Evolutionary conservation across 1,139 yeast genomes (phyloP), one percentile per base, ranked within the genome.

Genomic region (Taiozyma sp.): DNA sequence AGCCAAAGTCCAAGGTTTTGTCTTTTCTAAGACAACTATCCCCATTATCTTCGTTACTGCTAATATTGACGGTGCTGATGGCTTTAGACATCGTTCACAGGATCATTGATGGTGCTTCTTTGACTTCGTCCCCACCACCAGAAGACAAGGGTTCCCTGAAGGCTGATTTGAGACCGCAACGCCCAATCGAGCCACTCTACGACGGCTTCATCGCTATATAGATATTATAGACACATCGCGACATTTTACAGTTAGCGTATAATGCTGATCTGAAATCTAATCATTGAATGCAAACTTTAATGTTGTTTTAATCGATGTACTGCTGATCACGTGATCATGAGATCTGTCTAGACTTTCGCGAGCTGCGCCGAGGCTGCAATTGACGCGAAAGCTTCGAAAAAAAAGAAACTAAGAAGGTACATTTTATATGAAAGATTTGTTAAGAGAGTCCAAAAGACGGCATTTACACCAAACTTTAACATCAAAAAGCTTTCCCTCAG

Each of bases 1-100:
- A 19, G 14, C 22, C 28, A 21, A 40, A 40, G 10, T 13, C 21
- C 21, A 24, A 40, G 30, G 24, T 22, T 26, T 22, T 22, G 3
- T 37, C 43, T 4, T 30, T 32, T 19, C 16, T 46, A 26, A 42
- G 45, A 6, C 16, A 19, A 14, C 40, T 46, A 6, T 34, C 45
- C 0, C 46, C 46, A 16, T 8, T 47, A 3, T 47, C 49, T 9
- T 3, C 8, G 6, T 11, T 41, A 9, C 24, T 46, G 2, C 44
- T 46, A 2, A 35, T 46, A 28, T 19, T 46, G 35, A 42, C 44
- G 9, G 13, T 42, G 2, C 37, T 46, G 6, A 46, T 46, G 48
- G 37, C 28, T 19, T 11, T 42, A 5, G 13, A 26, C 19, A 32
- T 46, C 10, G 26, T 42, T 5, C 19, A 8, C 9, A 26, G 29